Base-by-base conservation (phyloP, 371 early-diverging fungal species). In the Phascolomyces articulosus region DNA sequence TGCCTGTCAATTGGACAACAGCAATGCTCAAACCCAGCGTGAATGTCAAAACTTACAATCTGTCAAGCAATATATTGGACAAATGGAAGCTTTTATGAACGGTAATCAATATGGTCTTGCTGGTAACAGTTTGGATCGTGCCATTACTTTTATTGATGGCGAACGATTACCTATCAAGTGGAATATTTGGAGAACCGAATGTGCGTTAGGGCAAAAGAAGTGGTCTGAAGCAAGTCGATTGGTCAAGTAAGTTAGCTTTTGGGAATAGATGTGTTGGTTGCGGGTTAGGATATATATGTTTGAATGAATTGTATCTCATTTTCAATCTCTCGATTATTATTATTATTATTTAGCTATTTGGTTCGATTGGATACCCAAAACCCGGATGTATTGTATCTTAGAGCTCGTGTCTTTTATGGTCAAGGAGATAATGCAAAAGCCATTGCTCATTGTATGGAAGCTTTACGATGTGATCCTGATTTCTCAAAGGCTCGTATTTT, bases 381-480 rank as follows among this genome's bases (percentile, higher is more conserved):
- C 73, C 80, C 92, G 6, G 93, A 94, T 69, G 93, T 92, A 0
- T 76, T 93, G 56, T 86, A 84, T 29, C 69, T 93, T 38, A 76
- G 92, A 49, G 94, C 93, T 2, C 83, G 83, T 56, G 85, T 91
- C 9, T 83, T 92, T 44, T 93, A 91, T 68, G 74, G 89, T 47
- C 91, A 91, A 66, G 93, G 88, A 26, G 90, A 88, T 34, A 84
- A 87, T 60, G 66, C 65, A 64, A 88, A 87, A 72, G 79, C 89
- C 7, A 67, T 74, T 2, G 79, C 82, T 26, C 90, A 88, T 55
- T 87, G 87, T 68, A 74, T 81, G 40, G 86, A 92, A 55, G 91
- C 93, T 7, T 77, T 95, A 40, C 80, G 89, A 2, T 91, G 85
- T 67, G 94, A 95, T 63, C 95, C 94, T 11, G 94, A 94, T 71